Evolutionary conservation across 345 rosid genomes (phyloP).

Genomic region (Boechera divaricarpa): DNA sequence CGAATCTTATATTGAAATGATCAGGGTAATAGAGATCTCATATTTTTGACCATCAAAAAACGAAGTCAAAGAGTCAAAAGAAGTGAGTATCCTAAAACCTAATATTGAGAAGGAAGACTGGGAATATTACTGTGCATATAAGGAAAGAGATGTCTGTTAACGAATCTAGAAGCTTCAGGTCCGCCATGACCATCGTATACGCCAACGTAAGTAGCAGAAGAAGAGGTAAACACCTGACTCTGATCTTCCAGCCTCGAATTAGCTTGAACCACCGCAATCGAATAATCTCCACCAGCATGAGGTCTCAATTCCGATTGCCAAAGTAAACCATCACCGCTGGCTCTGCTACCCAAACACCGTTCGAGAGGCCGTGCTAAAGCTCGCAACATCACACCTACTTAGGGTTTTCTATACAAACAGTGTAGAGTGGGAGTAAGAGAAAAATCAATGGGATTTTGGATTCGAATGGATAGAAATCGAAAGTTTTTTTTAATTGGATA

Average conservation of each 20-base stretch:
- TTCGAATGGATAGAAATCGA: conserved; percentile 6
- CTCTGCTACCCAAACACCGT: conserved; percentile 68
- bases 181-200: conserved; percentile 98
- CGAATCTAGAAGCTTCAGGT: conserved; percentile 94
- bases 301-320: conserved; percentile 89
- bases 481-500: background rate
- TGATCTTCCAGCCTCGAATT: conserved; percentile 86
- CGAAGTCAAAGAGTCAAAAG: conserved; percentile 18
- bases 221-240: conserved; percentile 80
- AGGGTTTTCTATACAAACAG: conserved; percentile 19
- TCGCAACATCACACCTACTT: conserved; percentile 62
- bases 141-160: conserved; percentile 81
- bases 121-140: conserved; percentile 67
- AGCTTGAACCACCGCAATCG: conserved; percentile 96
- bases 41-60: background rate
- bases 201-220: conserved; percentile 83
- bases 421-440: background rate
- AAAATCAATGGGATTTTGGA: background rate
- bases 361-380: conserved; percentile 70
- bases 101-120: conserved; percentile 14
- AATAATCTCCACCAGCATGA: conserved; percentile 86
- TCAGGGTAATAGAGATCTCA: background rate
- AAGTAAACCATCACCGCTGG: conserved; percentile 67
- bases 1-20: background rate
- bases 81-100: background rate